Percentiles rank a stretch among this genome's conserved stretches.
phyloP scores from a whole-genome alignment of 2,329 filamentous ascomycete species.

The Colletotrichum viniferum region DNA sequence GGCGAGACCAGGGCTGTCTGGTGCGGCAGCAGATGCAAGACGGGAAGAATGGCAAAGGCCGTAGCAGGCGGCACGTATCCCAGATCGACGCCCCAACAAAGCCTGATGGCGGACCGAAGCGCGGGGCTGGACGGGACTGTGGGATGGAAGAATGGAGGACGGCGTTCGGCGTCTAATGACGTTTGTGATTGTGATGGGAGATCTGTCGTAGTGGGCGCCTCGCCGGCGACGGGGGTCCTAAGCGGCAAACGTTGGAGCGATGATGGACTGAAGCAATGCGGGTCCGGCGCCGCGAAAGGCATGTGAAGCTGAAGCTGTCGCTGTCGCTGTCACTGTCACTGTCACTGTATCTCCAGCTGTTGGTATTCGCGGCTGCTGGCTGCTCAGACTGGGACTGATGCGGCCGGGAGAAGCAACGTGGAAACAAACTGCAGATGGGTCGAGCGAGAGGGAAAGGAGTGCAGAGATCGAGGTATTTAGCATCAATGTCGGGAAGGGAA shows the following conservation, averaged over 20 bases:
- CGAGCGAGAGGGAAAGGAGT: not conserved
- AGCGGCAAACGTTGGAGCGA: not conserved
- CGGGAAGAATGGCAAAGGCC: not conserved
- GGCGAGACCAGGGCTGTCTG: not conserved
- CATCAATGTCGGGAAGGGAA: not conserved
- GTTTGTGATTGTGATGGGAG: slow-evolving; percentile 5
- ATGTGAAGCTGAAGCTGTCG: not conserved
- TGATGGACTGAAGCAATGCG: not conserved
- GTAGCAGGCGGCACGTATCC: not conserved
- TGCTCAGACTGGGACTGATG: not conserved
- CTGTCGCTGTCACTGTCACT: not conserved
- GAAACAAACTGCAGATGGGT: not conserved
- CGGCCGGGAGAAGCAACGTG: not conserved
- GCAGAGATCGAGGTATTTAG: slow-evolving; percentile 1
- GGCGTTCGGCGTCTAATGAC: slow-evolving; percentile 8
- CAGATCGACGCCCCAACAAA: not conserved
- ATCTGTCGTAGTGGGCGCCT: slow-evolving; percentile 1
- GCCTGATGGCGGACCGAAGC: slow-evolving; percentile 1
- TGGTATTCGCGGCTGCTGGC: not conserved
- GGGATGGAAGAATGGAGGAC: not conserved
- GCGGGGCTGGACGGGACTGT: not conserved
- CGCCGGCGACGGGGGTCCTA: slow-evolving; percentile 3
- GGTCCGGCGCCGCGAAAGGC: not conserved
- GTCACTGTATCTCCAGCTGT: not conserved
- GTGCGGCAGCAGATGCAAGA: not conserved